Conservation (phyloP, 805 yeast species). For the Cyberlindnera petersonii region DNA sequence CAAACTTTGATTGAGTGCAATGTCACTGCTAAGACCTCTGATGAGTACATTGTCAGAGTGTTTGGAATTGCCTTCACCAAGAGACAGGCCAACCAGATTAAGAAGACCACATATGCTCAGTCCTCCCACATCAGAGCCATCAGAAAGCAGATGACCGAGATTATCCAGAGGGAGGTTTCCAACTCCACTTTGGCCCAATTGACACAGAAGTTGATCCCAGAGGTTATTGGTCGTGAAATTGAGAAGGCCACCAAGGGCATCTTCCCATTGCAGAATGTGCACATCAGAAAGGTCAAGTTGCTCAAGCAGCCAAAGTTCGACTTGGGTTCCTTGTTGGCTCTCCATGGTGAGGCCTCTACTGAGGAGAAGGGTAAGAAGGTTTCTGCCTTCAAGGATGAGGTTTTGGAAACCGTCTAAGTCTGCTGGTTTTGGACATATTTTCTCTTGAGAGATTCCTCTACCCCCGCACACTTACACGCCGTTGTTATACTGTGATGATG, state of each 20-base stretch:
- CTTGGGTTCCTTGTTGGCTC: constrained; percentile 90
- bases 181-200: constrained; percentile 94
- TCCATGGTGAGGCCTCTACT: constrained; percentile 92
- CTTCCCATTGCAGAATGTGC: constrained; percentile 97
- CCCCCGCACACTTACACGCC: too few relatives aligned
- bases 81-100: constrained; percentile 94
- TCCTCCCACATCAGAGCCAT: constrained; percentile 79
- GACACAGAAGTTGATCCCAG: constrained; percentile 96
- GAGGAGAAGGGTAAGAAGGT: constrained; percentile 98
- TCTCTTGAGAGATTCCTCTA: neutral
- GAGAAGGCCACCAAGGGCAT: constrained; percentile 93
- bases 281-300: constrained; percentile 97
- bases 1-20: constrained; percentile 97
- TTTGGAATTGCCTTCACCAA: constrained; percentile 98
- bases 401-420: constrained; percentile 88
- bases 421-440: neutral
- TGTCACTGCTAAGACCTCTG: constrained; percentile 96
- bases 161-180: constrained; percentile 94
- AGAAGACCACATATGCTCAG: constrained; percentile 97
- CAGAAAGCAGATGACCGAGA: constrained; percentile 94
- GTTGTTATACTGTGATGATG: constrained; percentile 3
- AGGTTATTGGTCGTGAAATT: constrained; percentile 97
- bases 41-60: constrained; percentile 93
- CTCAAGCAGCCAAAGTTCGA: constrained; percentile 99
- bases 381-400: constrained; percentile 96